Percentiles rank a stretch among this genome's conserved stretches.
Evolutionary conservation across 805 yeast genomes (phyloP).

Genomic region (Wickerhamiella galacta): DNA sequence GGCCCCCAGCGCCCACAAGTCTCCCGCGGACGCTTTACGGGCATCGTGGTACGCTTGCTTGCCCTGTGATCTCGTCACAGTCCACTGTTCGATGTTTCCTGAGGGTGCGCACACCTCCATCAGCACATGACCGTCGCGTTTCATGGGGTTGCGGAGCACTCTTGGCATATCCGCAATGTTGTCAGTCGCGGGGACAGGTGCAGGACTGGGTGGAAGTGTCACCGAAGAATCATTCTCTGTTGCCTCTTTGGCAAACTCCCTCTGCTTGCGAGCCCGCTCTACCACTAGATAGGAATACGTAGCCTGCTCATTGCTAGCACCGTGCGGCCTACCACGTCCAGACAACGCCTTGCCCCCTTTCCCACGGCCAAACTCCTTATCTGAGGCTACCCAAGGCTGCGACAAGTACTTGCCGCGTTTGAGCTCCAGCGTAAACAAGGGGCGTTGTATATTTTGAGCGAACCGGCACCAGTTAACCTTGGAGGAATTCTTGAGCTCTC

Average conservation of each 20-base stretch:
- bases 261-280: constrained; percentile 28
- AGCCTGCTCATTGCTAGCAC: constrained; percentile 53
- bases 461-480: constrained; percentile 63
- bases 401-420: constrained; percentile 68
- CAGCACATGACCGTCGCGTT: constrained; percentile 67
- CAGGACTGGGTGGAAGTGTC: neutral
- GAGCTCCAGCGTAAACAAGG: constrained; percentile 63
- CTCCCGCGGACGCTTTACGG: constrained; percentile 69
- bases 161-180: constrained; percentile 44
- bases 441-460: constrained; percentile 55
- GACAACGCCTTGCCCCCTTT: constrained; percentile 28
- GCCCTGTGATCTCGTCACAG: constrained; percentile 61
- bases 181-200: neutral
- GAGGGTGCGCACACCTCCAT: constrained; percentile 64
- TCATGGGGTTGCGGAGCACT: constrained; percentile 45
- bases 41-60: constrained; percentile 76
- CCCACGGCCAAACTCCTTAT: constrained; percentile 30
- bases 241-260: constrained; percentile 13
- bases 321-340: constrained; percentile 69
- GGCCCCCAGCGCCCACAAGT: constrained; percentile 65
- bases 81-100: constrained; percentile 77
- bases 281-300: constrained; percentile 59
- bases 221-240: constrained; percentile 14
- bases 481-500: constrained; percentile 29
- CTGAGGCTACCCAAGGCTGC: constrained; percentile 46